Base-by-base conservation (phyloP, 352 stramenopile species). In the Aphanomyces invadans region DNA sequence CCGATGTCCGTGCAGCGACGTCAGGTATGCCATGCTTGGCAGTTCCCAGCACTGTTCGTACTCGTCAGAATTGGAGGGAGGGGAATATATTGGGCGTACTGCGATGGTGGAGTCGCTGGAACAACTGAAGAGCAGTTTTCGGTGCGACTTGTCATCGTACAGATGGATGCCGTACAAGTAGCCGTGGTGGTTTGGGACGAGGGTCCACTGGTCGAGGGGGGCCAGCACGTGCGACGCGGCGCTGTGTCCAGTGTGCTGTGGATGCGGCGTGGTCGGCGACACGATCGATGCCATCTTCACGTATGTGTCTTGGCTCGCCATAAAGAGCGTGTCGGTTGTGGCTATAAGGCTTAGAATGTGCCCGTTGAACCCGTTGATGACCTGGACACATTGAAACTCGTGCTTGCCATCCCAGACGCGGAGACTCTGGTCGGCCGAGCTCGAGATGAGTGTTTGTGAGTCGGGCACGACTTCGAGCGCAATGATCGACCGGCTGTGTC, bases 281-380 rank as follows among this genome's bases (percentile, higher is more conserved):
- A n/a, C 4, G 36, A 63, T 63, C 25, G 55, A 21, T 11, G 55
- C 55, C 1, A 63, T 31, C 28, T 63, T 63, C n/a, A 63, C 33
- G 26, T 63, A 9, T 7, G 55, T 63, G 55, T 63, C 55, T 49
- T 63, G 55, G 55, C 55, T 54, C 21, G 55, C 55, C 55, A 63
- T 63, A 31, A 63, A 63, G 28, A 63, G 55, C 36, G 55, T 63
- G 42, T 63, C 55, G 55, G 55, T 63, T 48, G 55, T 63, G 21
- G 55, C 36, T 19, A 12, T 45, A 10, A 63, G 21, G 42, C 36
- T 53, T n/a, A 63, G 55, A 31, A 63, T 63, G 28, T 63, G 55
- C 36, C 55, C 55, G 4, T 63, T 63, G 42, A 53, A 63, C 28
- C 55, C 55, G 12, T 23, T 39, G 17, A 63, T 48, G 7, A 63